These are phyloP conservation scores for Mycena indigotica DNA, from an alignment of 768 basidiomycete genomes.

Conservation along the genomic window DNA sequence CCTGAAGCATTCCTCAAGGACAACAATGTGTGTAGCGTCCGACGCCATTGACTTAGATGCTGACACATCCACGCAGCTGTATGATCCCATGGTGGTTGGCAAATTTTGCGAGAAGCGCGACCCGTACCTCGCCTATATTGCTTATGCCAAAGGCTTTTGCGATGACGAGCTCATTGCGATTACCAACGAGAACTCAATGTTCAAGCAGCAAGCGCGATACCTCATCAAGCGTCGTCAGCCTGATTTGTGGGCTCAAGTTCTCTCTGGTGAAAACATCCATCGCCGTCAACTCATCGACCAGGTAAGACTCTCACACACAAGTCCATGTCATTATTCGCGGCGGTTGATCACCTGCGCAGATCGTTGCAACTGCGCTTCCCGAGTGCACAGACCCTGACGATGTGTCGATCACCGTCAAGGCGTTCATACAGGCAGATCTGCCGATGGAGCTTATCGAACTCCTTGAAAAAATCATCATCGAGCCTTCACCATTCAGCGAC, in stretches of 20 bases:
- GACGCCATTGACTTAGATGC: no score
- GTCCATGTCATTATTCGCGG: background rate
- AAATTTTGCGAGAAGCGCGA: constrained; percentile 99
- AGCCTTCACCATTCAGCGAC: constrained; percentile 96
- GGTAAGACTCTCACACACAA: constrained; percentile 45
- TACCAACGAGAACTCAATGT: constrained; percentile 99
- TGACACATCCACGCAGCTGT: no score
- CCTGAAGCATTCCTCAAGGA: constrained; percentile 98
- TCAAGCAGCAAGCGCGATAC: constrained; percentile 99
- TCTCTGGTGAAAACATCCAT: constrained; percentile 85
- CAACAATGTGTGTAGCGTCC: constrained; percentile 74
- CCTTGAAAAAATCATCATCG: constrained; percentile 97
- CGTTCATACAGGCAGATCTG: constrained; percentile 95
- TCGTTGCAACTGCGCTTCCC: constrained; percentile 92
- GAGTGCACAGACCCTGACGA: constrained; percentile 98
- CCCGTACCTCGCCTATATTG: constrained; percentile 97
- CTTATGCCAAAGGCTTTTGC: constrained; percentile 98
- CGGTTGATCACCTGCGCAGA: constrained; percentile 44
- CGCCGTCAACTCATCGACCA: constrained; percentile 94
- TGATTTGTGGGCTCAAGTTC: constrained; percentile 96
- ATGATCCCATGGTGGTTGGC: constrained; percentile 95
- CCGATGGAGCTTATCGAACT: constrained; percentile 97
- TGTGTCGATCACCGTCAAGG: constrained; percentile 97
- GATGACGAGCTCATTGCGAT: constrained; percentile 96
- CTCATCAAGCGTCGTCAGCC: constrained; percentile 93